Percentiles rank a stretch among this genome's conserved stretches.
Evolutionary conservation across 768 basidiomycete species (phyloP).

Genomic region (Lactarius akahatsu): DNA sequence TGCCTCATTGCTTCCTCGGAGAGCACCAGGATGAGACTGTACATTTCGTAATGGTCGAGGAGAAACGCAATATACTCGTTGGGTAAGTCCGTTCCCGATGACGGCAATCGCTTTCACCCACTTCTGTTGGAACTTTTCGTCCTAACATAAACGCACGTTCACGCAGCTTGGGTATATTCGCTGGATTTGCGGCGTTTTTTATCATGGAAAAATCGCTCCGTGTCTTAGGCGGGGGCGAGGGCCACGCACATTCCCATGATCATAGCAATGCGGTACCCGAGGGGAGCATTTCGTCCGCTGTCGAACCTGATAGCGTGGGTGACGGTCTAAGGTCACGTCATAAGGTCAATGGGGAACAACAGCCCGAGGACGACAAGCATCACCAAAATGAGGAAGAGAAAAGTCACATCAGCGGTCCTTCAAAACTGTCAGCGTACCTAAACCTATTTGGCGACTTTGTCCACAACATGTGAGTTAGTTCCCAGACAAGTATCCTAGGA

Average conservation of each 20-base stretch:
- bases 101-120: conserved; percentile 4
- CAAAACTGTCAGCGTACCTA: conserved; percentile 87
- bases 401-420: conserved; percentile 49
- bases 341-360: conserved; percentile 30
- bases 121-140: conserved; percentile 6
- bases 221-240: conserved; percentile 66
- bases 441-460: conserved; percentile 94
- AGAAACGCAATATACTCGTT: conserved; percentile 86
- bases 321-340: conserved; percentile 47
- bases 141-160: conserved; percentile 27
- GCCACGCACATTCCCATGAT: conserved; percentile 62
- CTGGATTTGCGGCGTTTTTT: conserved; percentile 88
- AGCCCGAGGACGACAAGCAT: conserved; percentile 31
- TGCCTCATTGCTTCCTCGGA: conserved; percentile 91
- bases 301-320: conserved; percentile 40
- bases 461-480: conserved; percentile 75
- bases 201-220: conserved; percentile 91
- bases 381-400: conserved; percentile 31
- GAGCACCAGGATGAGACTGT: conserved; percentile 73
- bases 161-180: conserved; percentile 71
- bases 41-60: conserved; percentile 82
- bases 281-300: conserved; percentile 46
- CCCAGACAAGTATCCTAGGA: conserved; percentile 23
- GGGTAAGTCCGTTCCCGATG: conserved; percentile 51
- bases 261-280: conserved; percentile 33